These are phyloP conservation scores for Aspergillus incahuasiensis DNA, from an alignment of 495 filamentous ascomycete genomes.

Conservation along the genomic window DNA sequence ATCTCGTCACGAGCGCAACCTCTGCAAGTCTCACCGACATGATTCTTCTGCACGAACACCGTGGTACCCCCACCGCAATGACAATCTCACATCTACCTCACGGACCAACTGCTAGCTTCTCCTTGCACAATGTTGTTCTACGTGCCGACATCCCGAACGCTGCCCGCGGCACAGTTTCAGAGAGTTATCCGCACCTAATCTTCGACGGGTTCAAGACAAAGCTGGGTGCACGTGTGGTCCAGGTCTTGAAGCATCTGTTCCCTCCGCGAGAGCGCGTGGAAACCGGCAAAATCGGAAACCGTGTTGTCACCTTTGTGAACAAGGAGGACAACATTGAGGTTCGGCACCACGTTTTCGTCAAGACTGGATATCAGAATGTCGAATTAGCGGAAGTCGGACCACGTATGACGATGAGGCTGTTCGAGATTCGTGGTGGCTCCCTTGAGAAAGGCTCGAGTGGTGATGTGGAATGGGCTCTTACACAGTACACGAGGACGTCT, in stretches of 20 bases:
- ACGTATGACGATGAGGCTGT: constrained; percentile 92
- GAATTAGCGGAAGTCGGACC: constrained; percentile 94
- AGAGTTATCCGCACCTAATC: constrained; percentile 90
- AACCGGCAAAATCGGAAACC: constrained; percentile 71
- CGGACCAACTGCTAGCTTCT: constrained; percentile 87
- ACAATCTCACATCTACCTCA: constrained; percentile 90
- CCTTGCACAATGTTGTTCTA: constrained; percentile 89
- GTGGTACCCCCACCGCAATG: constrained; percentile 85
- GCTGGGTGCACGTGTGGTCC: constrained; percentile 79
- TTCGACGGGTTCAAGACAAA: constrained; percentile 88
- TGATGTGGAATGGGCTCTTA: constrained; percentile 94
- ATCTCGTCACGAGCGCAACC: constrained; percentile 76
- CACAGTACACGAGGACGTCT: constrained; percentile 88
- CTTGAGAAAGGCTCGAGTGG: constrained; percentile 86
- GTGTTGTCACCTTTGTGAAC: constrained; percentile 91
- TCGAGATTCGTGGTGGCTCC: constrained; percentile 91
- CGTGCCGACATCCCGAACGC: constrained; percentile 89
- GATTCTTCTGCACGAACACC: constrained; percentile 87
- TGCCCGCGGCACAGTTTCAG: constrained; percentile 82
- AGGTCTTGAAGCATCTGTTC: constrained; percentile 92
- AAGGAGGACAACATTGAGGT: constrained; percentile 92
- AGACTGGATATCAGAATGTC: constrained; percentile 79
- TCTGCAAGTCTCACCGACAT: constrained; percentile 77
- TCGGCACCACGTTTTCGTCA: constrained; percentile 76
- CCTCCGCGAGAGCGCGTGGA: constrained; percentile 65